Evolutionary conservation across 495 filamentous ascomycete species (phyloP).

Genomic region (Xylona heveae): DNA sequence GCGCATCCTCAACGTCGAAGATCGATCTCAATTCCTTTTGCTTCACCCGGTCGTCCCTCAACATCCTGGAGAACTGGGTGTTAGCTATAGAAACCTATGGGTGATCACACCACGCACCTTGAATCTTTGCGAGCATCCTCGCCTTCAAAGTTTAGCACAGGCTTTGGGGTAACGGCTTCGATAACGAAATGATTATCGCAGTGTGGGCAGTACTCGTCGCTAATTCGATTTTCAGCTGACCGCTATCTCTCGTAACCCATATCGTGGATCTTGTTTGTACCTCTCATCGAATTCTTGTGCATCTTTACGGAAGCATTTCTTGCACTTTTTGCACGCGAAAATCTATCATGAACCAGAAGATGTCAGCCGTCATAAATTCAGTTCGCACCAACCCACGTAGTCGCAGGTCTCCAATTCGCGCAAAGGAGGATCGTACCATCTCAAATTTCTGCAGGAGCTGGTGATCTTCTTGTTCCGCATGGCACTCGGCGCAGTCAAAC

Average conservation of each 20-base stretch:
- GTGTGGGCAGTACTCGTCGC: constrained; percentile 98
- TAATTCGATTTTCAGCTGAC: too few relatives aligned
- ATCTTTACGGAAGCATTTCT: constrained; percentile 92
- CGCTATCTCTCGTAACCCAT: too few relatives aligned
- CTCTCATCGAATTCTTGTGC: constrained; percentile 75
- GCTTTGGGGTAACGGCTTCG: constrained; percentile 64
- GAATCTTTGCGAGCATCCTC: constrained; percentile 70
- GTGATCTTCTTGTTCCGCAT: constrained; percentile 61
- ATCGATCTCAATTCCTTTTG: constrained; percentile 37
- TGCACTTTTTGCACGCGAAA: constrained; percentile 97
- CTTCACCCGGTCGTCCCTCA: constrained; percentile 76
- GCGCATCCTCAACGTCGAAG: constrained; percentile 49
- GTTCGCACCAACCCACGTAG: neutral
- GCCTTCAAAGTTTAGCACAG: constrained; percentile 64
- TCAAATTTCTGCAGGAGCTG: constrained; percentile 53
- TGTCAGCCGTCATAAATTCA: neutral
- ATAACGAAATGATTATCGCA: constrained; percentile 97
- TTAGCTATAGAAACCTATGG: too few relatives aligned
- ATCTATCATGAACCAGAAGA: constrained; percentile 14
- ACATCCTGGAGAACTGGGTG: too few relatives aligned
- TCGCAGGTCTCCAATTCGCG: too few relatives aligned
- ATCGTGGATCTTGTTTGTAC: constrained; percentile 14
- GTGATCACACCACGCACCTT: too few relatives aligned
- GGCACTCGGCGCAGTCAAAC: constrained; percentile 97
- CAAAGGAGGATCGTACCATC: constrained; percentile 36